A percentile compares a stretch with the other conserved stretches of the same genome.
Evolutionary conservation across 768 basidiomycete genomes (phyloP).

Genomic region (Daedaleopsis nitida): DNA sequence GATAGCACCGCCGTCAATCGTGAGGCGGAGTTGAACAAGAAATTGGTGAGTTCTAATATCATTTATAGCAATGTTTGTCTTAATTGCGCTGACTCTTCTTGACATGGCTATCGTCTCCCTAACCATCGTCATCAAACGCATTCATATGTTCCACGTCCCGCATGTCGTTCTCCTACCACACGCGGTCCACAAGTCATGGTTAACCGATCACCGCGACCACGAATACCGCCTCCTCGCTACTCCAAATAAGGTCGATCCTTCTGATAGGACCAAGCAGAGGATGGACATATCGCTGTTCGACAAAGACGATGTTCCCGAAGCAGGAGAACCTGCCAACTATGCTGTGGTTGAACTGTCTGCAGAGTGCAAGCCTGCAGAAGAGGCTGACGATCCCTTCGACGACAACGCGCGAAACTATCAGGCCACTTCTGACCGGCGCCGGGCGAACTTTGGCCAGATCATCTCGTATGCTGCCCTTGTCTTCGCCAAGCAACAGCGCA

Average conservation of each 20-base stretch:
- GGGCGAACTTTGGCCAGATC: not conserved
- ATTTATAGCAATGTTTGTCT: no score
- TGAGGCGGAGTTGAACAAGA: not conserved
- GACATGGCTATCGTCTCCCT: not conserved
- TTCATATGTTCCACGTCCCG: no score
- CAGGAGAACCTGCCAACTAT: not conserved
- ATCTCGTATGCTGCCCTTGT: not conserved
- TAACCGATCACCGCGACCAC: not conserved
- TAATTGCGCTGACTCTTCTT: no score
- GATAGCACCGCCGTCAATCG: not conserved
- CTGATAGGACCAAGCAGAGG: not conserved
- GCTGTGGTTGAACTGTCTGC: constrained; percentile 1
- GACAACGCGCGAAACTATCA: not conserved
- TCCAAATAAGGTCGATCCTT: not conserved
- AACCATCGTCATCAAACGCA: not conserved
- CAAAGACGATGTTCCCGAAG: not conserved
- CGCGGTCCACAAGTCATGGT: not conserved
- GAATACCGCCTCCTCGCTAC: not conserved
- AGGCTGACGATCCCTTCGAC: constrained; percentile 4
- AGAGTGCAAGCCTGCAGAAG: constrained; percentile 3
- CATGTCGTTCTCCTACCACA: not conserved
- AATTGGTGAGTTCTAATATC: no score
- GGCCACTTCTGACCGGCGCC: not conserved
- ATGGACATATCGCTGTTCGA: not conserved
- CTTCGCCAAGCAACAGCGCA: constrained; percentile 4